Percentiles rank a stretch among this genome's conserved stretches.
These are phyloP conservation scores for Argentina anserina DNA, from an alignment of 306 rosid species.

Conservation along the genomic window DNA sequence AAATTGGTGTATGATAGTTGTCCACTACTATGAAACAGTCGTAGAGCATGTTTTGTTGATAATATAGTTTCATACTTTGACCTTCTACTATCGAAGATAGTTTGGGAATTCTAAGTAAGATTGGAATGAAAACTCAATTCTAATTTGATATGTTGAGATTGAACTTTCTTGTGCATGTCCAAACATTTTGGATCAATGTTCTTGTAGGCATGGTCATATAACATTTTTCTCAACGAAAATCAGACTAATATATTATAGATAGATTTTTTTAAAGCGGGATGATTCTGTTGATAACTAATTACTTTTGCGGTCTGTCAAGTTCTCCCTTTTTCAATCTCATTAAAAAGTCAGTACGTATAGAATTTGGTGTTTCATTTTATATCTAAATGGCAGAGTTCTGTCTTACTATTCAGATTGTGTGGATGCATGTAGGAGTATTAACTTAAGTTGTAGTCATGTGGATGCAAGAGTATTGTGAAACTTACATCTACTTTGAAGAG, in stretches of 20 bases:
- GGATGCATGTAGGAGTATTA: background rate
- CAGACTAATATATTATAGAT: background rate
- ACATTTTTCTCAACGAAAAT: background rate
- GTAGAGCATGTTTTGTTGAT: conserved; percentile 23
- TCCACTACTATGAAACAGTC: background rate
- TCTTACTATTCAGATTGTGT: background rate
- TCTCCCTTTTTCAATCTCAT: background rate
- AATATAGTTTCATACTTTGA: conserved; percentile 20
- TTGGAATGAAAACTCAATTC: conserved; percentile 33
- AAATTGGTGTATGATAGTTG: background rate
- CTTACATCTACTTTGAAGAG: background rate
- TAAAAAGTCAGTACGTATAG: background rate
- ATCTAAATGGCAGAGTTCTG: background rate
- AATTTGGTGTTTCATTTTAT: background rate
- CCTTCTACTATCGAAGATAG: conserved; percentile 42
- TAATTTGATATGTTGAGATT: background rate
- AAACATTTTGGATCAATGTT: background rate
- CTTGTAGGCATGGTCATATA: background rate
- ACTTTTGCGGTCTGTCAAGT: background rate
- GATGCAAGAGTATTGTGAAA: background rate
- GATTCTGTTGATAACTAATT: background rate
- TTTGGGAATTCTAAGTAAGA: conserved; percentile 47
- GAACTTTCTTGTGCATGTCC: background rate
- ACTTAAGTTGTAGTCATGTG: background rate
- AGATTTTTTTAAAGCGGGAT: background rate